Base-by-base conservation (phyloP, 78 protist genomes). In the Dictyostelium capitatum region DNA sequence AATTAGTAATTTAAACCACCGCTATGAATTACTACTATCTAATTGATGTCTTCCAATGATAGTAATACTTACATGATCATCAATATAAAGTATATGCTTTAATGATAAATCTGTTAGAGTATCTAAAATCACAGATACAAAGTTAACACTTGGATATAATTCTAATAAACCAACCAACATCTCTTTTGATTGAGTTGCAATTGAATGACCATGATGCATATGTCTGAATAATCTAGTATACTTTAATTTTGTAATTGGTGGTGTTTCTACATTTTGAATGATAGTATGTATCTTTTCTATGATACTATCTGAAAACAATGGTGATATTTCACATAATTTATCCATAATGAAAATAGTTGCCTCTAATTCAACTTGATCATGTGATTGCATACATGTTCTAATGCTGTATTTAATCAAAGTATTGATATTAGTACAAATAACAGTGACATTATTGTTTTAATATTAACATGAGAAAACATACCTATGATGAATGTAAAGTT, bases 401-500 rank as follows among this genome's bases (percentile, higher is more conserved):
- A 87, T 87, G 14, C 79, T 85, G 15, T 64, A 28, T 6, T 9
- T 30, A 67, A 9, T 59, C 1, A 51, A 51, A 51, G n/a, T n/a
- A n/a, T n/a, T 14, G 56, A 51, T 23, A 59, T 53, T 53, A 53
- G 14, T 53, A 64, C n/a, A 20, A n/a, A 23, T 28, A 25, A 20
- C 23, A 64, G 17, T 64, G 20, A 20, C 20, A 62, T 62, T 25
- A 62, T 25, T 62, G 6, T 6, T 20, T 62, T 62, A 62, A 14
- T 62, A 62, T 62, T 51, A 51, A 1, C 4, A n/a, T n/a, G n/a
- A n/a, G n/a, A n/a, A 32, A 28, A 73, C 50, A n/a, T 73, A 73
- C 79, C 79, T 73, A 59, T 90, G 95, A 46, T 90, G 95, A 46
- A 90, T 62, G 47, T 82, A 82, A 20, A 90, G 89, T 32, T 90